Conservation (phyloP, 495 filamentous ascomycete genomes). For the Chaetomium fimeti region DNA sequence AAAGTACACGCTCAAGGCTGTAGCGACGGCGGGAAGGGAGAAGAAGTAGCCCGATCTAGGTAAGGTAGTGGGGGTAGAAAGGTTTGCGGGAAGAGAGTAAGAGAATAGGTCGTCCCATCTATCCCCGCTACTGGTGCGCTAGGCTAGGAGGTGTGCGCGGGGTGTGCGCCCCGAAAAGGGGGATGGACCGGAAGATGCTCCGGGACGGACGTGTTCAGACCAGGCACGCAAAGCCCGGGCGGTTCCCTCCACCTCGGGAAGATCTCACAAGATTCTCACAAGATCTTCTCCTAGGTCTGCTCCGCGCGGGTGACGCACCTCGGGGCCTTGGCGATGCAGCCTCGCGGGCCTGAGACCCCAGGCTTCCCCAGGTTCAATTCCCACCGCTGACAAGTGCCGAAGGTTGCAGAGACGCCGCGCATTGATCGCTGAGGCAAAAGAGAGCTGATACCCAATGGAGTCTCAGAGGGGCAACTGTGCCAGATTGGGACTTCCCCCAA, state of each 20-base stretch:
- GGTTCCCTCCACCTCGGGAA: neutral
- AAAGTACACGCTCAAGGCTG: neutral
- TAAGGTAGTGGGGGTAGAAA: neutral
- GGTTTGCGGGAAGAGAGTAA: too few relatives aligned
- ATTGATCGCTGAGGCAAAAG: neutral
- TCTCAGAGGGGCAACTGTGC: conserved; percentile 1
- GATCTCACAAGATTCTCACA: neutral
- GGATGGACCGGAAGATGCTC: neutral
- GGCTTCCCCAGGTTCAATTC: neutral
- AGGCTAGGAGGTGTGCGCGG: too few relatives aligned
- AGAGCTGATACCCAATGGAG: neutral
- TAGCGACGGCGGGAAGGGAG: neutral
- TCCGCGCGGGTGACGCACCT: neutral
- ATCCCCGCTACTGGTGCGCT: neutral
- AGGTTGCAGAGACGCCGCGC: neutral
- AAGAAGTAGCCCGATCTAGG: neutral
- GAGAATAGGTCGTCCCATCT: too few relatives aligned
- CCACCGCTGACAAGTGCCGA: conserved; percentile 6
- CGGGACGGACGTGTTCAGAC: neutral
- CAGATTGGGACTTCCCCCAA: conserved; percentile 8
- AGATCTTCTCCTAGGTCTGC: neutral
- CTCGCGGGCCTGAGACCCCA: neutral
- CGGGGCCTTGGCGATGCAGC: neutral
- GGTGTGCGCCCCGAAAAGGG: neutral
- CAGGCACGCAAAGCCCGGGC: conserved; percentile 1